Evolutionary conservation across 441 rosid species (phyloP).

Genomic region (Capsella rubella): DNA sequence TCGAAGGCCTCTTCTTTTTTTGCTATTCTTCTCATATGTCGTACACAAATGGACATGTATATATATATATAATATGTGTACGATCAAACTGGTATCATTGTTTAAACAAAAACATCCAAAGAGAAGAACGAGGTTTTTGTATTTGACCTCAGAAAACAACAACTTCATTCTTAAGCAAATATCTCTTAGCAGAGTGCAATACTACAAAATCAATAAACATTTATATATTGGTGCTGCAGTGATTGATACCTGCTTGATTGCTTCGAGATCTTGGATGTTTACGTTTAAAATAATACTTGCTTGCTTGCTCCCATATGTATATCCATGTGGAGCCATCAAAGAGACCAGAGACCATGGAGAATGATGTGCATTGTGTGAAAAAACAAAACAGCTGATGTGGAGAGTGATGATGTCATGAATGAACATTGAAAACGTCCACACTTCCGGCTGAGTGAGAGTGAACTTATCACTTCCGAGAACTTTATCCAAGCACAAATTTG

Average conservation of each 20-base stretch:
- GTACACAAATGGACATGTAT: neutral
- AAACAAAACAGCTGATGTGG: neutral
- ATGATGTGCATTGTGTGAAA: neutral
- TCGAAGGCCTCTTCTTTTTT: neutral
- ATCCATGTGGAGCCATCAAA: neutral
- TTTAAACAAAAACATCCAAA: no score
- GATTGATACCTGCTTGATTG: neutral
- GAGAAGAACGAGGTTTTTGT: neutral
- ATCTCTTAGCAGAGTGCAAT: neutral
- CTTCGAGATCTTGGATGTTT: neutral
- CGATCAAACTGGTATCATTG: neutral
- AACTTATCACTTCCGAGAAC: neutral
- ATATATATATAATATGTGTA: neutral
- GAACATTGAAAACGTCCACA: neutral
- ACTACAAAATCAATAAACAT: neutral
- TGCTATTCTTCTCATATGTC: neutral
- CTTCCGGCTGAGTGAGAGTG: neutral
- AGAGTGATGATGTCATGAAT: neutral
- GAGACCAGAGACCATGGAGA: neutral
- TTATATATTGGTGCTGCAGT: no score
- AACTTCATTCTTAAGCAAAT: neutral
- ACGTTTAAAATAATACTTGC: neutral
- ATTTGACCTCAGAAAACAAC: neutral
- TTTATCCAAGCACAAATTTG: neutral
- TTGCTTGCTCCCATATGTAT: neutral